These are phyloP conservation scores for Pichia deserticola DNA, from an alignment of 805 yeast genomes.

Conservation along the genomic window DNA sequence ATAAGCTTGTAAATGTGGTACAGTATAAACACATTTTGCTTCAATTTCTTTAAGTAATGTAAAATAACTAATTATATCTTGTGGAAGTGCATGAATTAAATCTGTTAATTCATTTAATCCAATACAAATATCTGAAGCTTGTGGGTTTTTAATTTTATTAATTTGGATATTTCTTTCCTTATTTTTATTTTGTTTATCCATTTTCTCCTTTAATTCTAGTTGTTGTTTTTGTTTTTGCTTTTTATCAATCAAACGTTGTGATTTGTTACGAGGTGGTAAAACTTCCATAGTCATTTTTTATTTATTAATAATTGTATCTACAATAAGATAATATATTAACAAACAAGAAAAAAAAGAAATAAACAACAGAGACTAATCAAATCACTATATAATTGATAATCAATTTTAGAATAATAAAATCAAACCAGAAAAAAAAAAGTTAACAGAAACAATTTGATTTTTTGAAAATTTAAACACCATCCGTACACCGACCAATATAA, in stretches of 20 bases:
- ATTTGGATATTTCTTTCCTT: neutral
- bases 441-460: neutral
- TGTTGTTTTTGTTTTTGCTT: slow-evolving; percentile 11
- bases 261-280: slow-evolving; percentile 22
- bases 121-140: slow-evolving; percentile 46
- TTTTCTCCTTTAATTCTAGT: slow-evolving; percentile 7
- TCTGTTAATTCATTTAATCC: slow-evolving; percentile 90
- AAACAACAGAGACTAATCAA: neutral
- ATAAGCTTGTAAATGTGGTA: slow-evolving; percentile 55
- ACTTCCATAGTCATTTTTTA: neutral
- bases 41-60: slow-evolving; percentile 89
- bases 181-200: neutral
- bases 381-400: neutral
- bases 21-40: slow-evolving; percentile 77
- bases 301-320: too few relatives aligned
- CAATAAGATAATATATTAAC: too few relatives aligned
- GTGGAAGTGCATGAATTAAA: slow-evolving; percentile 84
- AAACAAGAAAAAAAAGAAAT: too few relatives aligned
- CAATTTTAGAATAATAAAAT: neutral
- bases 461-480: neutral
- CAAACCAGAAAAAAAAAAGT: neutral
- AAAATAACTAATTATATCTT: slow-evolving; percentile 74
- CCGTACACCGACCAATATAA: slow-evolving; percentile 1
- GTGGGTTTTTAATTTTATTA: slow-evolving; percentile 13
- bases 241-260: slow-evolving; percentile 21